Evolutionary conservation across 208 protist genomes (phyloP).

Genomic region (Leishmania aethiopica): DNA sequence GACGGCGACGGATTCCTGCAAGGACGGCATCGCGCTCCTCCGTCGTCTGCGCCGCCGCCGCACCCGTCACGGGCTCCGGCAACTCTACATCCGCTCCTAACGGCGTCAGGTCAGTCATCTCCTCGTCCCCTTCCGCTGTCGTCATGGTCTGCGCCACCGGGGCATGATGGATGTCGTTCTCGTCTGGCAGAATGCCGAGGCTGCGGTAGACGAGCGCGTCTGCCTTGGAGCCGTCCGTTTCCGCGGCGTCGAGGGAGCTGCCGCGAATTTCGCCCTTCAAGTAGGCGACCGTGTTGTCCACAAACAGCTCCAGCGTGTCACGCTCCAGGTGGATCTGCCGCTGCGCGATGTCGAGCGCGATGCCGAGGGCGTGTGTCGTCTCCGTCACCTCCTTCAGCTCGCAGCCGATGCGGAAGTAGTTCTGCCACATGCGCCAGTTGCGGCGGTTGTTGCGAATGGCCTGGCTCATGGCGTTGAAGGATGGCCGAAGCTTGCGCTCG

Average conservation of each 20-base stretch:
- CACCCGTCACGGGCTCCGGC: not conserved
- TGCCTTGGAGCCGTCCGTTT: slow-evolving; percentile 19
- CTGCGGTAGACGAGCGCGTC: slow-evolving; percentile 36
- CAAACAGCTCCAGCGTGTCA: slow-evolving; percentile 67
- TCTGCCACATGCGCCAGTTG: slow-evolving; percentile 93
- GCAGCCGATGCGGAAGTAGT: slow-evolving; percentile 90
- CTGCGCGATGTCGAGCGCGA: slow-evolving; percentile 78
- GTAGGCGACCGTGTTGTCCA: slow-evolving; percentile 81
- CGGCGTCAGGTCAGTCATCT: slow-evolving; percentile 28
- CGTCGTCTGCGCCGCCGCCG: not conserved
- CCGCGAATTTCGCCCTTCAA: slow-evolving; percentile 73
- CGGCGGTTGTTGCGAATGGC: slow-evolving; percentile 84
- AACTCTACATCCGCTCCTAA: slow-evolving; percentile 43
- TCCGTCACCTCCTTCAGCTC: slow-evolving; percentile 86
- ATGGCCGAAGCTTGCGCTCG: slow-evolving; percentile 73
- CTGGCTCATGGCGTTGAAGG: slow-evolving; percentile 92
- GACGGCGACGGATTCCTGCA: slow-evolving; percentile 48
- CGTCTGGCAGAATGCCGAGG: slow-evolving; percentile 24
- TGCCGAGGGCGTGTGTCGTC: slow-evolving; percentile 81
- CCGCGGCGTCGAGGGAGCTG: slow-evolving; percentile 37
- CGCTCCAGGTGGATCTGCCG: slow-evolving; percentile 69
- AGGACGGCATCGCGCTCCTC: slow-evolving; percentile 20
- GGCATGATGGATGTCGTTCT: slow-evolving; percentile 40
- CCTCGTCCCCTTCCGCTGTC: slow-evolving; percentile 24
- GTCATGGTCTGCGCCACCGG: slow-evolving; percentile 26